Conservation (phyloP, 129 eudicot species). For the Chrysanthemum seticuspe region DNA sequence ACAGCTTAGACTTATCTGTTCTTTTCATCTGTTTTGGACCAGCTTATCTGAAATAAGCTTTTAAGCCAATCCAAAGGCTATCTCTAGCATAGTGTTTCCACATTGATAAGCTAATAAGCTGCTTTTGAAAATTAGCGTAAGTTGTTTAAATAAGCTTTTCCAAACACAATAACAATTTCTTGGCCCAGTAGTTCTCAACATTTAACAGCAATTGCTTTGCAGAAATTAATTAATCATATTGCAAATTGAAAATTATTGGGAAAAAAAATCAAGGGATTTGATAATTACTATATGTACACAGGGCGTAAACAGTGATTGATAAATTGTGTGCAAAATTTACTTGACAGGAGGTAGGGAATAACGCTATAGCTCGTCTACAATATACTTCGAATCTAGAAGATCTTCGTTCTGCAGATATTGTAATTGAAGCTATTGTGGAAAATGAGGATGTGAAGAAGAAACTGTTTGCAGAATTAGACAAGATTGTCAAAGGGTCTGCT, state of each 20-base stretch:
- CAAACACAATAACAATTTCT: background rate
- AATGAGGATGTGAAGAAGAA: conserved; percentile 86
- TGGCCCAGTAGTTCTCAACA: background rate
- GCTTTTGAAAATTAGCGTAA: background rate
- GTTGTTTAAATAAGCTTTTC: background rate
- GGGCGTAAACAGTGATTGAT: background rate
- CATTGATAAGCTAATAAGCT: too few species aligned
- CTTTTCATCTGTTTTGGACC: background rate
- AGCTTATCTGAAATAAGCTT: background rate
- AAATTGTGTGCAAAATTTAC: conserved; percentile 9
- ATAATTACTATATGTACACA: background rate
- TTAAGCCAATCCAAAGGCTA: background rate
- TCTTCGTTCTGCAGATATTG: conserved; percentile 67
- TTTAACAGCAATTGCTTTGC: background rate
- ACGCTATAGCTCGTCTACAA: conserved; percentile 48
- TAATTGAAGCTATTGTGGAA: conserved; percentile 92
- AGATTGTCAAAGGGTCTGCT: conserved; percentile 55
- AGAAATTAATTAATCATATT: background rate
- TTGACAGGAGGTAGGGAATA: conserved; percentile 50
- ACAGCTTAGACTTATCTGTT: background rate
- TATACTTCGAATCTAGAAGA: conserved; percentile 69
- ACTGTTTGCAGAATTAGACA: conserved; percentile 58
- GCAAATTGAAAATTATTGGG: too few species aligned
- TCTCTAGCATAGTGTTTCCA: background rate
- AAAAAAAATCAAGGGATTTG: too few species aligned